These are phyloP conservation scores for Plicaturopsis crispa DNA, from an alignment of 768 basidiomycete species.

Conservation along the genomic window DNA sequence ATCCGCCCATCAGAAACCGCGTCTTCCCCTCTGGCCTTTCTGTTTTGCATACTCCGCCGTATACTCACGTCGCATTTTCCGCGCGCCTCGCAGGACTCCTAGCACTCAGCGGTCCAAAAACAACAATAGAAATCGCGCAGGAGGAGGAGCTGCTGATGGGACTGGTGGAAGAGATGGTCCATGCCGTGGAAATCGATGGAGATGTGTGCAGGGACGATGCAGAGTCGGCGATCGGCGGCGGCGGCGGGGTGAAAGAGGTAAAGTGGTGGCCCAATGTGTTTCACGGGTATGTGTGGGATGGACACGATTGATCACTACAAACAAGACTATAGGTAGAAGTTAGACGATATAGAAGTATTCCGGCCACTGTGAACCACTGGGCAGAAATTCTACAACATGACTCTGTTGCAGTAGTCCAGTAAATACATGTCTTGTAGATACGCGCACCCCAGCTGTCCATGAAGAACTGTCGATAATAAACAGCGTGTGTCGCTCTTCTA, in stretches of 20 bases:
- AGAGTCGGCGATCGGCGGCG: constrained; percentile 23
- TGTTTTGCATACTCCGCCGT: constrained; percentile 81
- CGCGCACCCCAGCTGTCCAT: too few relatives aligned
- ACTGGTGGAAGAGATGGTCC: constrained; percentile 72
- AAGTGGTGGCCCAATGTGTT: constrained; percentile 71
- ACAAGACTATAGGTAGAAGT: too few relatives aligned
- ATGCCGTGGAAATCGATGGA: constrained; percentile 62
- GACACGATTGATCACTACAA: constrained; percentile 39
- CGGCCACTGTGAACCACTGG: too few relatives aligned
- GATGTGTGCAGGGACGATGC: constrained; percentile 73
- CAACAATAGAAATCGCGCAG: constrained; percentile 63
- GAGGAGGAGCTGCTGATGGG: constrained; percentile 68
- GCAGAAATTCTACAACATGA: too few relatives aligned
- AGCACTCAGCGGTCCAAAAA: constrained; percentile 39
- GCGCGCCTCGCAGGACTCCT: constrained; percentile 55
- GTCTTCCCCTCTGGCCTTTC: constrained; percentile 68
- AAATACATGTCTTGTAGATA: too few relatives aligned
- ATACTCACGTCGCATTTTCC: constrained; percentile 60
- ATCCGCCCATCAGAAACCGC: constrained; percentile 59
- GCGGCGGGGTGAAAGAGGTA: constrained; percentile 50
- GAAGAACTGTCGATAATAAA: too few relatives aligned
- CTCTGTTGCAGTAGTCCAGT: too few relatives aligned
- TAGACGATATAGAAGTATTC: too few relatives aligned
- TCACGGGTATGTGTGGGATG: constrained; percentile 68
- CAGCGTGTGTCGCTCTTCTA: too few relatives aligned